Percentiles rank a stretch among this genome's conserved stretches.
phyloP scores from a whole-genome alignment of 345 rosid species.

The Salix brachista region DNA sequence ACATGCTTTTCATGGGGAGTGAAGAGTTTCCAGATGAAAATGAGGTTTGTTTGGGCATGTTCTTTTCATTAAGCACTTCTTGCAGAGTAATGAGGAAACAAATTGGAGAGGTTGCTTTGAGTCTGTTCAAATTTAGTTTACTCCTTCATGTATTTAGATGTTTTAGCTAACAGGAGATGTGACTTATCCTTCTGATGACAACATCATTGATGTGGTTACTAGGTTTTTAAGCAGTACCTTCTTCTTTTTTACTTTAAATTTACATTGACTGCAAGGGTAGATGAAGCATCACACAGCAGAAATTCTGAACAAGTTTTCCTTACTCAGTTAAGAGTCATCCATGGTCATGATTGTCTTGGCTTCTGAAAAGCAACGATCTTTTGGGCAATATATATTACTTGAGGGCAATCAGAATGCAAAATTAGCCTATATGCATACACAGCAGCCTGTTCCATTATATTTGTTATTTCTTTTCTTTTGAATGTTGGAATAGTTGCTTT shows the following conservation, averaged over 20 bases:
- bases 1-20: conserved; percentile 99
- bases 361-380: not conserved
- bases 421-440: not conserved
- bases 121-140: not conserved
- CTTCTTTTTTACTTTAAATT: not conserved
- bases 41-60: conserved; percentile 56
- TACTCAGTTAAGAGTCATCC: not conserved
- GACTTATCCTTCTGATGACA: not conserved
- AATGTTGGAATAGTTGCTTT: not conserved
- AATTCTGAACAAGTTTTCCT: not conserved
- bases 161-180: not conserved
- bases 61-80: not conserved
- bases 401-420: not conserved
- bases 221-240: not conserved
- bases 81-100: not conserved
- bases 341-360: not conserved
- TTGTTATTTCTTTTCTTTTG: not conserved
- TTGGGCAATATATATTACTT: not conserved
- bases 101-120: not conserved
- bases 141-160: not conserved
- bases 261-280: not conserved
- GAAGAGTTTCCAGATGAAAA: conserved; percentile 87
- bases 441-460: not conserved
- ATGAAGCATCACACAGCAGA: not conserved
- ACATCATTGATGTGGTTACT: not conserved